phyloP scores from a whole-genome alignment of 768 basidiomycete species.

The Lactifluus volemus region DNA sequence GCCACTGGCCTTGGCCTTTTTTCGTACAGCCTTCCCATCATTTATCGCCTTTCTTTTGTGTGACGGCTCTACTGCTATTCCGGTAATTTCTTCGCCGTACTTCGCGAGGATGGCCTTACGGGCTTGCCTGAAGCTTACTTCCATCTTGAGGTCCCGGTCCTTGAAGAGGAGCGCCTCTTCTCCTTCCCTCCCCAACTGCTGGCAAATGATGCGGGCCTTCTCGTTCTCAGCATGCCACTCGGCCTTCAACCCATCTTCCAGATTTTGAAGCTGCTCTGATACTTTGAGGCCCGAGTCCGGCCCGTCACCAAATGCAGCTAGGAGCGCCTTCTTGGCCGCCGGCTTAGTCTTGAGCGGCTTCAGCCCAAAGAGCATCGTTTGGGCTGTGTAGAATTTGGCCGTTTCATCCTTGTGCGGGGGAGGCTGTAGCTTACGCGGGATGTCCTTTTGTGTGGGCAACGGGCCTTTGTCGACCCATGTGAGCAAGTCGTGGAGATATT shows the following conservation, averaged over 20 bases:
- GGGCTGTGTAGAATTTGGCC: not conserved
- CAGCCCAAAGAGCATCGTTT: not conserved
- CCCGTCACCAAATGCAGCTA: not conserved
- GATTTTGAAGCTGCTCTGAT: not conserved
- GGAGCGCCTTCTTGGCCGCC: not conserved
- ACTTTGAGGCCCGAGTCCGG: not conserved
- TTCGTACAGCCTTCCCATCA: no score
- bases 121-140: not conserved
- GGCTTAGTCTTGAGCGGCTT: not conserved
- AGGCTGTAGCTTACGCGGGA: not conserved
- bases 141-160: not conserved
- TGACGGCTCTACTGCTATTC: no score
- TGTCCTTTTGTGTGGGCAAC: no score
- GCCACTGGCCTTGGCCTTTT: no score
- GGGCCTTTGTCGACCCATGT: no score
- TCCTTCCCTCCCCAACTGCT: not conserved
- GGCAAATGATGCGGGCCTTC: not conserved
- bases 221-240: not conserved
- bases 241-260: not conserved
- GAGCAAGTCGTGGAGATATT: no score
- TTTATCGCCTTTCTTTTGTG: no score
- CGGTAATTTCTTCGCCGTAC: not conserved
- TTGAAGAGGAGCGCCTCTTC: no score
- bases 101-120: not conserved
- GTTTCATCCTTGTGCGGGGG: not conserved